Evolutionary conservation across 306 rosid species (phyloP).

Genomic region (Rosa lucieae): DNA sequence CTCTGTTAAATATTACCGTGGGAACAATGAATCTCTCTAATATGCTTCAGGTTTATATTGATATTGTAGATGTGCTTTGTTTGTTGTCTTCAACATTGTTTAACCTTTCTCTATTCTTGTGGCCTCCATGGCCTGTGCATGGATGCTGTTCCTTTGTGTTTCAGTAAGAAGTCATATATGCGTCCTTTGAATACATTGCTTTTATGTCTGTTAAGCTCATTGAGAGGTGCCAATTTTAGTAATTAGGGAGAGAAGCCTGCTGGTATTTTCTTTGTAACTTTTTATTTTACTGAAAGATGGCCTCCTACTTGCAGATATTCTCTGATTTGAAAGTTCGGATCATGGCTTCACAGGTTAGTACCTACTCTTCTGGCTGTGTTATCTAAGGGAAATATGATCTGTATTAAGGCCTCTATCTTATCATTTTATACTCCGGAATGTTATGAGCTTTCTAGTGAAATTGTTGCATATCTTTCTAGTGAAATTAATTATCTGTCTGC

Average conservation of each 20-base stretch:
- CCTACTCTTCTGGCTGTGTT: constrained; percentile 6
- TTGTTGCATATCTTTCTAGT: background rate
- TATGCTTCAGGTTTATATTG: background rate
- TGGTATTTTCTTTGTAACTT: background rate
- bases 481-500: background rate
- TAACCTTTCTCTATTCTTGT: background rate
- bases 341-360: constrained; percentile 55
- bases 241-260: background rate
- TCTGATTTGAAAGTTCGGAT: constrained; percentile 55
- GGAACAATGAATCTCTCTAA: background rate
- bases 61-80: background rate
- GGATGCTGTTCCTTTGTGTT: background rate
- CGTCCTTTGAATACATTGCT: background rate
- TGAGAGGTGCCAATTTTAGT: background rate
- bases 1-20: background rate
- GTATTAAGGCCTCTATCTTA: background rate
- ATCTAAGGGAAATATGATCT: background rate
- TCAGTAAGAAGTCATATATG: background rate
- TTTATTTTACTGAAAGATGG: background rate
- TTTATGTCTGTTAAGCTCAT: background rate
- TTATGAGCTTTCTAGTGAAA: background rate
- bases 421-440: background rate
- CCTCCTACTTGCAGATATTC: constrained; percentile 45
- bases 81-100: constrained; percentile 2
- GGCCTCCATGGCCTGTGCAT: background rate